Percentiles rank a stretch among this genome's conserved stretches.
phyloP scores from a whole-genome alignment of 805 yeast genomes.

The Lipomyces oligophaga region DNA sequence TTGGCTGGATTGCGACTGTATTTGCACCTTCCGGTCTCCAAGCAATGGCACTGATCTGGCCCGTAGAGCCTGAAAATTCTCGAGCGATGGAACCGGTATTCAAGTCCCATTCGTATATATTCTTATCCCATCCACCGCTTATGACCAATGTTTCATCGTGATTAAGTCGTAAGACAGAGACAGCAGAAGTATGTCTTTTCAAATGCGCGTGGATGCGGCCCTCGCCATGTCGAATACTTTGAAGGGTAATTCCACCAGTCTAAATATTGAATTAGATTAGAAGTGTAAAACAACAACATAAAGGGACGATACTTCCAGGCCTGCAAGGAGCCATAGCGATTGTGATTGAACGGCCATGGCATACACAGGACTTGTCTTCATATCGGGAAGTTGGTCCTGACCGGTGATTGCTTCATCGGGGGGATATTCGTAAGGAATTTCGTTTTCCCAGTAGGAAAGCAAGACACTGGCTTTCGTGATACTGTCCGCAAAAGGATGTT shows the following conservation, averaged over 20 bases:
- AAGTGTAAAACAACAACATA: too few species aligned
- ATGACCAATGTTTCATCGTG: constrained; percentile 58
- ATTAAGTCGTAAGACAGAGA: constrained; percentile 66
- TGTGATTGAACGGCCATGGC: constrained; percentile 79
- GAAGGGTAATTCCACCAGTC: constrained; percentile 82
- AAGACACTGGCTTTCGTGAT: constrained; percentile 80
- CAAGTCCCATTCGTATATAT: constrained; percentile 79
- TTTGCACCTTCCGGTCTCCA: constrained; percentile 42
- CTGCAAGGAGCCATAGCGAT: constrained; percentile 80
- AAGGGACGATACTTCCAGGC: constrained; percentile 44
- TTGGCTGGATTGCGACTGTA: background rate
- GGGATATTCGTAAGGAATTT: constrained; percentile 55
- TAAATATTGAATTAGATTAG: constrained; percentile 22
- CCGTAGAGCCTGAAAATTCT: constrained; percentile 55
- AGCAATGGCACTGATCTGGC: constrained; percentile 75
- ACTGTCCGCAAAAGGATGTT: constrained; percentile 82
- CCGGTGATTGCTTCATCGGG: constrained; percentile 2
- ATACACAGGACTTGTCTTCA: constrained; percentile 72
- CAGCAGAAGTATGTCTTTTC: constrained; percentile 64
- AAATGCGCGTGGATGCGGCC: constrained; percentile 79
- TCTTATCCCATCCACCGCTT: constrained; percentile 89
- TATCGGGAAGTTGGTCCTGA: constrained; percentile 21
- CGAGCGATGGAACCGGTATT: constrained; percentile 58
- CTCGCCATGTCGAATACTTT: constrained; percentile 76
- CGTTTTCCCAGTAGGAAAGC: constrained; percentile 91